Evolutionary conservation across 2,329 filamentous ascomycete genomes (phyloP).

Genomic region (Scedosporium dehoogii): DNA sequence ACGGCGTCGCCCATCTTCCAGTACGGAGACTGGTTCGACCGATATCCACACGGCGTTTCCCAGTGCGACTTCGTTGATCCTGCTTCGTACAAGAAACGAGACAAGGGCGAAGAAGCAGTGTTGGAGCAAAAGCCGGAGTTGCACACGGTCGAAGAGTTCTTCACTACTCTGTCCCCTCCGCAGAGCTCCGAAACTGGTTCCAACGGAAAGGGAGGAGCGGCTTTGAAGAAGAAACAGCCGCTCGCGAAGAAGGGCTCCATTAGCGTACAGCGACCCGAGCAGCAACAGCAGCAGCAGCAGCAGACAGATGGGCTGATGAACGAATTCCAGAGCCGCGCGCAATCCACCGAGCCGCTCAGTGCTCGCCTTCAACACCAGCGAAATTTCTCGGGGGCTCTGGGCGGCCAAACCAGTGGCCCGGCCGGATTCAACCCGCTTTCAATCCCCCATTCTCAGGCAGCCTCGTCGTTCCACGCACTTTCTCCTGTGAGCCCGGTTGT

Average conservation of each 20-base stretch:
- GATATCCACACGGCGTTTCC: slow-evolving; percentile 86
- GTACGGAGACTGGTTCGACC: slow-evolving; percentile 95
- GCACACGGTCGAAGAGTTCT: slow-evolving; percentile 92
- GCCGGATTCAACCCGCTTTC: slow-evolving; percentile 30
- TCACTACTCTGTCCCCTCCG: slow-evolving; percentile 66
- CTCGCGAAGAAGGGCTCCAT: slow-evolving; percentile 22
- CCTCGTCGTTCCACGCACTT: slow-evolving; percentile 33
- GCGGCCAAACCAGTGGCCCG: slow-evolving; percentile 29
- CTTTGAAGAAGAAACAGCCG: slow-evolving; percentile 26
- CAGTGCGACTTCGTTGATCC: slow-evolving; percentile 76
- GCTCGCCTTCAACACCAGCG: slow-evolving; percentile 17
- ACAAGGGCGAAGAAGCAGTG: slow-evolving; percentile 77
- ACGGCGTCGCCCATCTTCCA: slow-evolving; percentile 65
- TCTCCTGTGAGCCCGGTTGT: slow-evolving; percentile 43
- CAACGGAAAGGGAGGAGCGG: slow-evolving; percentile 7
- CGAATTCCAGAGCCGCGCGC: neutral
- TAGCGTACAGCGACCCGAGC: slow-evolving; percentile 6
- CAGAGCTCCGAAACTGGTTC: slow-evolving; percentile 34
- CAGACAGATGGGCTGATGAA: slow-evolving; percentile 10
- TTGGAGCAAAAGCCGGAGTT: slow-evolving; percentile 81
- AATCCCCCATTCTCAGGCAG: slow-evolving; percentile 28
- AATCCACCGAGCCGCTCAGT: neutral
- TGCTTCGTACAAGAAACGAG: slow-evolving; percentile 54
- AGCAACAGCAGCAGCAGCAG: slow-evolving; percentile 13
- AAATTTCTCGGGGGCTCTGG: slow-evolving; percentile 31